Base-by-base conservation (phyloP, 179 eudicot species). In the Beta macrorhiza region DNA sequence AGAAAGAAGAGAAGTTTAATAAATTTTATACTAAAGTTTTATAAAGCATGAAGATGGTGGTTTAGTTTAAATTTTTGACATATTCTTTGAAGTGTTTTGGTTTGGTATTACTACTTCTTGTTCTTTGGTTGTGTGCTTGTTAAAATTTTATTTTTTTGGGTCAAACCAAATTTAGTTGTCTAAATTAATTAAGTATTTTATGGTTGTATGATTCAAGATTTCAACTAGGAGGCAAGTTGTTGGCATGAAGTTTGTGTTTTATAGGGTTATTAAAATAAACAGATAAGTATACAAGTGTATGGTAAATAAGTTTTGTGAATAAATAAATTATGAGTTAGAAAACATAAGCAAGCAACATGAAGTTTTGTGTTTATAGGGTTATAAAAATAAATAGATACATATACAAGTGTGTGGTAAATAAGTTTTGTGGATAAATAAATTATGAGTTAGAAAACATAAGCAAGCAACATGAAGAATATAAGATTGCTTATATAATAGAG, bases 71-170 rank as follows among this genome's bases (percentile, higher is more conserved):
- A 9, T 78, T 22, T 65, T 20, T 14, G 52, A 80, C 72, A 62
- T 9, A 25, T 80, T 80, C 82, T 53, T 52, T 59, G 7, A 71
- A 13, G 8, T 2, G 73, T 70, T 70, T 72, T 45, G 42, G 37
- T 49, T 65, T 65, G n/a, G 74, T 32, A 51, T 2, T 72, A 51
- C 57, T 59, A 59, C 29, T 58, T 6, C 22, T 25, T 22, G 53
- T 51, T 72, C 82, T 72, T 72, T 22, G 9, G 62, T 72, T 80
- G 67, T 73, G 78, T 80, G 72, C 76, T 79, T 25, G 71, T 62
- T 63, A n/a, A 57, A 51, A 72, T 51, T 62, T 51, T 51, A 25
- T 25, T 72, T 14, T 37, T 37, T 53, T 62, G 72, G 68, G 78
- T 73, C 70, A 72, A 80, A 49, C 72, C 63, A 72, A 49, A 42